Percentiles rank a stretch among this genome's conserved stretches.
These are phyloP conservation scores for Borealophlyctis nickersoniae DNA, from an alignment of 192 early-diverging fungal species.

Conservation along the genomic window DNA sequence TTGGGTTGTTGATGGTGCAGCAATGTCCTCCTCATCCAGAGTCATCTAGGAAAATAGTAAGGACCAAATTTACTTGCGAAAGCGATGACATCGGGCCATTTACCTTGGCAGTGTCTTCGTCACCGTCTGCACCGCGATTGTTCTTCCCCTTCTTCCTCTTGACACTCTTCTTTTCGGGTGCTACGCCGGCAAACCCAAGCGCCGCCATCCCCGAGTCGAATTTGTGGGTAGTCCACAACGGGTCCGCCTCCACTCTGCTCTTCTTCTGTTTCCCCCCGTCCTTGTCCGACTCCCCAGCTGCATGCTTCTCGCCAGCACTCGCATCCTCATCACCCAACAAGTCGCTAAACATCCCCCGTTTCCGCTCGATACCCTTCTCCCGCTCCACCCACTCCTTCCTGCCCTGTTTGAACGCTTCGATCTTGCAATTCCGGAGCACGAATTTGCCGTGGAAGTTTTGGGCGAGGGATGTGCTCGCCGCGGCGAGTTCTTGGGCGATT, in stretches of 20 bases:
- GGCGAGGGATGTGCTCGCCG: conserved; percentile 50
- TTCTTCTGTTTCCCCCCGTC: conserved; percentile 20
- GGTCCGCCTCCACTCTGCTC: conserved; percentile 9
- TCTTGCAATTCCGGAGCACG: conserved; percentile 73
- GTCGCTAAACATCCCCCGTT: conserved; percentile 77
- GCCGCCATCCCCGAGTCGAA: conserved; percentile 50
- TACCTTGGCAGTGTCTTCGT: conserved; percentile 9
- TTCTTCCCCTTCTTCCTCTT: conserved; percentile 46
- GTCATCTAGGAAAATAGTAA: too few relatives aligned
- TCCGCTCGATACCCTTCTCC: conserved; percentile 69
- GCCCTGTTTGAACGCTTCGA: conserved; percentile 70
- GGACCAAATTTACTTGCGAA: too few relatives aligned
- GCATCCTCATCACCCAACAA: conserved; percentile 55
- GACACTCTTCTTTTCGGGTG: conserved; percentile 45
- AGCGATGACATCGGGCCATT: too few relatives aligned
- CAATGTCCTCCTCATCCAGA: too few relatives aligned
- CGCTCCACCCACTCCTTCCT: conserved; percentile 76
- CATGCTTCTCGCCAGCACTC: conserved; percentile 25
- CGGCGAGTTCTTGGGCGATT: conserved; percentile 70
- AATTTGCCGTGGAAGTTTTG: conserved; percentile 69
- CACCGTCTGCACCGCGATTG: conserved; percentile 29
- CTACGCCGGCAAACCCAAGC: conserved; percentile 53
- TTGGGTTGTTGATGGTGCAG: too few relatives aligned
- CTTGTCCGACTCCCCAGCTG: conserved; percentile 1
- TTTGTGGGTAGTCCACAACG: conserved; percentile 32